phyloP scores from a whole-genome alignment of 2,329 filamentous ascomycete genomes.

The Claviceps sp. region DNA sequence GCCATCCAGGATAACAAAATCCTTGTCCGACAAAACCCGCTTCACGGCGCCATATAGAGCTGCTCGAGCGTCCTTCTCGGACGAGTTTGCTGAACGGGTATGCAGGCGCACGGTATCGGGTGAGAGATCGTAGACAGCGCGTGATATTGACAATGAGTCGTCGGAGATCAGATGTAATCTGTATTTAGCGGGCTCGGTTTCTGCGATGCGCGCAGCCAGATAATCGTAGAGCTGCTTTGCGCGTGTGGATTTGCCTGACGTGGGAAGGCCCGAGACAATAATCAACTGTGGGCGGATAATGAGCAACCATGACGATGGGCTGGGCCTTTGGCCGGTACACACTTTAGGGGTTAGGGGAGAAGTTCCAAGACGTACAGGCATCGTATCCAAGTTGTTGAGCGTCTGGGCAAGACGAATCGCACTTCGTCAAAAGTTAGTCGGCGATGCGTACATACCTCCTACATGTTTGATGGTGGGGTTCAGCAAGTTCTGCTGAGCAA shows the following conservation, averaged over 20 bases:
- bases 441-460: not conserved
- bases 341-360: too few species aligned
- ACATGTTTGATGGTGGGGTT: not conserved
- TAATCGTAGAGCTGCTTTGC: constrained; percentile 52
- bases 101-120: constrained; percentile 37
- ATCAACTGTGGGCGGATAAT: constrained; percentile 37
- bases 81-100: constrained; percentile 55
- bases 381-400: not conserved
- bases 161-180: constrained; percentile 65
- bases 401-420: not conserved
- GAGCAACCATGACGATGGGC: constrained; percentile 1
- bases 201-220: constrained; percentile 43
- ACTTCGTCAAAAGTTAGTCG: not conserved
- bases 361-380: constrained; percentile 1
- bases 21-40: constrained; percentile 54
- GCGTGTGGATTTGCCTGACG: constrained; percentile 55
- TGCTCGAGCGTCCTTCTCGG: constrained; percentile 72
- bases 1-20: constrained; percentile 68
- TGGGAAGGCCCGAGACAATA: constrained; percentile 52
- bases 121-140: constrained; percentile 57
- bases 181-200: constrained; percentile 30
- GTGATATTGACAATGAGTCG: constrained; percentile 54
- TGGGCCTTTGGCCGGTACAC: not conserved
- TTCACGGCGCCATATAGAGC: constrained; percentile 67
- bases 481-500: not conserved